These are phyloP conservation scores for Pluteus cervinus DNA, from an alignment of 768 basidiomycete genomes.

Conservation along the genomic window DNA sequence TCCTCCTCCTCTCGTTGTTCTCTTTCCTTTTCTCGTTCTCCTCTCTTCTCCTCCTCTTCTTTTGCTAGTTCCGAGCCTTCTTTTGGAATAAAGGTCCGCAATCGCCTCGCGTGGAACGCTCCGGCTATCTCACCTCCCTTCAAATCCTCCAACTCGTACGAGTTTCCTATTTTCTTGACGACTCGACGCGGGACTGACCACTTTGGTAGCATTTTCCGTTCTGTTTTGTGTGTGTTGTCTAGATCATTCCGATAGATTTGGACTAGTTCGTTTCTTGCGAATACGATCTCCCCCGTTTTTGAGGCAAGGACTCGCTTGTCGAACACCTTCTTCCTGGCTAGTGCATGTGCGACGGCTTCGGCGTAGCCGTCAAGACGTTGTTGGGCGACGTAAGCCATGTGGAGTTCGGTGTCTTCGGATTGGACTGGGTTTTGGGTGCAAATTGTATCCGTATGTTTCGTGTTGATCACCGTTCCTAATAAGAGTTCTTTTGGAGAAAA, in stretches of 20 bases:
- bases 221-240: constrained; percentile 13
- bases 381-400: constrained; percentile 23
- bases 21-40: background rate
- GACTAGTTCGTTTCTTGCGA: constrained; percentile 17
- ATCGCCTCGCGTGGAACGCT: constrained; percentile 10
- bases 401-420: constrained; percentile 7
- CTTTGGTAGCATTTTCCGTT: constrained; percentile 15
- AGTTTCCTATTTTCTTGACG: background rate
- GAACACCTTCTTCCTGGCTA: constrained; percentile 18
- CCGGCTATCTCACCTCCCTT: constrained; percentile 7
- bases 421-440: too few species aligned
- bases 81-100: constrained; percentile 16
- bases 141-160: constrained; percentile 1
- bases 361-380: constrained; percentile 23
- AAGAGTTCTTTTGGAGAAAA: too few species aligned
- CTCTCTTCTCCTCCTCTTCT: constrained; percentile 8
- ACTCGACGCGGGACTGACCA: constrained; percentile 18
- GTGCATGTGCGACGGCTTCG: constrained; percentile 15
- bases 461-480: too few species aligned
- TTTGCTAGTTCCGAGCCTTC: constrained; percentile 14
- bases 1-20: background rate
- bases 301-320: constrained; percentile 13
- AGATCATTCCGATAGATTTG: constrained; percentile 16
- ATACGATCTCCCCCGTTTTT: constrained; percentile 14
- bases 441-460: too few species aligned